Conservation (phyloP, 1,139 yeast genomes). For the Geotrichum histeridarum region DNA sequence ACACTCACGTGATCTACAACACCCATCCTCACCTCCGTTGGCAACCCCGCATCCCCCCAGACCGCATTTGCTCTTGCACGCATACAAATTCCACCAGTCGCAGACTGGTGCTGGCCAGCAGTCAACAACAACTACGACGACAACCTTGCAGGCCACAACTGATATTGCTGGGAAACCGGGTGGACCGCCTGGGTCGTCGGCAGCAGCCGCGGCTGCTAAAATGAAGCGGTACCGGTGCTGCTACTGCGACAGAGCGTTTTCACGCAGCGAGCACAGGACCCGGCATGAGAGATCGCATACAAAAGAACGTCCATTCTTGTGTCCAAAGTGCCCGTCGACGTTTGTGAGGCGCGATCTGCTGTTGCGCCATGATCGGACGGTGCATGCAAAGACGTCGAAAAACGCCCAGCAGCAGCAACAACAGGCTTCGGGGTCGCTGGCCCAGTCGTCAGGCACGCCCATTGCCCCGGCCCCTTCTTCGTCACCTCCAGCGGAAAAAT, state of each 20-base stretch:
- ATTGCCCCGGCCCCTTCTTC: background rate
- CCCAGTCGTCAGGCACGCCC: background rate
- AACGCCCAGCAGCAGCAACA: background rate
- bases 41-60: background rate
- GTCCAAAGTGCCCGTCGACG: slow-evolving; percentile 62
- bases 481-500: background rate
- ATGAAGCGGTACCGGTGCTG: slow-evolving; percentile 54
- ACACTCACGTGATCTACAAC: background rate
- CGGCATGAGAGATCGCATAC: slow-evolving; percentile 83
- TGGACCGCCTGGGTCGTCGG: background rate
- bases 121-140: background rate
- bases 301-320: slow-evolving; percentile 75
- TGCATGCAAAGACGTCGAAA: slow-evolving; percentile 42
- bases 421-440: no score
- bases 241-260: slow-evolving; percentile 73
- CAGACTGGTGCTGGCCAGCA: background rate
- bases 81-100: background rate
- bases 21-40: background rate
- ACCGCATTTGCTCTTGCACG: background rate
- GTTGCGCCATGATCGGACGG: slow-evolving; percentile 73
- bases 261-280: slow-evolving; percentile 74
- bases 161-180: background rate
- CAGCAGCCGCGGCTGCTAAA: background rate
- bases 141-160: background rate
- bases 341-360: slow-evolving; percentile 73